Evolutionary conservation across 1,284 basidiomycete genomes (phyloP).

Genomic region (Mycena sp.): DNA sequence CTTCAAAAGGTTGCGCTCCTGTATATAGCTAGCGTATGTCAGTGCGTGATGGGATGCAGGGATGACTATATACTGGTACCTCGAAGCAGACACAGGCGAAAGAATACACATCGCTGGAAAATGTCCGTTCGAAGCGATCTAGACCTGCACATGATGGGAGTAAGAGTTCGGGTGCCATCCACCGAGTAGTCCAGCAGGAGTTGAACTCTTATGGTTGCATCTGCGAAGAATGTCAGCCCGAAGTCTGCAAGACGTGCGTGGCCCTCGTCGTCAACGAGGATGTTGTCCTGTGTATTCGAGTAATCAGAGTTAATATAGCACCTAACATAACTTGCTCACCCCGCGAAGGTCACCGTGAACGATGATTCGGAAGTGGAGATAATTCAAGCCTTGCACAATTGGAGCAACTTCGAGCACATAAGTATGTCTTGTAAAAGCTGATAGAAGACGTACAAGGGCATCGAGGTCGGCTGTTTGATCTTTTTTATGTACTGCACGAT

Average conservation of each 20-base stretch:
- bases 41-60: not conserved
- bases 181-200: conserved; percentile 22
- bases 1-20: not conserved
- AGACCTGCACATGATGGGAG: conserved; percentile 5
- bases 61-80: conserved; percentile 20
- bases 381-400: conserved; percentile 43
- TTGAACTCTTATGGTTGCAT: conserved; percentile 18
- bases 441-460: conserved; percentile 30
- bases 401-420: conserved; percentile 31
- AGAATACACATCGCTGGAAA: conserved; percentile 38
- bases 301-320: not conserved
- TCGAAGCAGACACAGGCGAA: conserved; percentile 40
- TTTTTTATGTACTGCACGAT: conserved; percentile 19
- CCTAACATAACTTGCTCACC: conserved; percentile 28
- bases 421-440: not conserved
- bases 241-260: conserved; percentile 43
- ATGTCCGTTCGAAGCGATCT: conserved; percentile 6
- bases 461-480: conserved; percentile 10
- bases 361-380: conserved; percentile 44
- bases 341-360: conserved; percentile 51
- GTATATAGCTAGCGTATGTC: conserved; percentile 1
- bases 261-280: conserved; percentile 38
- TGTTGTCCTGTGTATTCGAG: conserved; percentile 31
- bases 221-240: conserved; percentile 32
- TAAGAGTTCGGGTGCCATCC: conserved; percentile 38